These are phyloP conservation scores for Syzygium oleosum DNA, from an alignment of 345 rosid genomes.

Conservation along the genomic window DNA sequence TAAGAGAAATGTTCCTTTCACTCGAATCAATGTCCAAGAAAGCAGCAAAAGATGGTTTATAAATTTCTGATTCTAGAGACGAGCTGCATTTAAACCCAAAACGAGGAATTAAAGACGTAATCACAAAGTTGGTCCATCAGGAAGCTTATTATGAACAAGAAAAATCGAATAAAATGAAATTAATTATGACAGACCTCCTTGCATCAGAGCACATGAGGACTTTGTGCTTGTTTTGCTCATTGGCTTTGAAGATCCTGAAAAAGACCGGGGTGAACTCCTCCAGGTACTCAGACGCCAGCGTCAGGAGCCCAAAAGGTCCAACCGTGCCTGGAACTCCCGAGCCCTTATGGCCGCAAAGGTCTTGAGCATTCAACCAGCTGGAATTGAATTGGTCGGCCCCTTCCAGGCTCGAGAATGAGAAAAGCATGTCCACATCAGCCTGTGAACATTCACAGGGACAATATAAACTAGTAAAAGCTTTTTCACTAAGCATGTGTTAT, in stretches of 20 bases:
- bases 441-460: not conserved
- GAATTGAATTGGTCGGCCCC: too few relatives aligned
- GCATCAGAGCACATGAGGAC: conserved; percentile 87
- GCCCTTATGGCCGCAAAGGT: conserved; percentile 42
- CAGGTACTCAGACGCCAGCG: conserved; percentile 51
- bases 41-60: conserved; percentile 68
- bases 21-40: conserved; percentile 48
- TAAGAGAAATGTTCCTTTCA: conserved; percentile 43
- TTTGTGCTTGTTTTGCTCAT: conserved; percentile 6
- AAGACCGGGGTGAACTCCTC: conserved; percentile 77
- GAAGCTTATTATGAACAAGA: not conserved
- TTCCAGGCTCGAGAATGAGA: too few relatives aligned
- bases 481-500: not conserved
- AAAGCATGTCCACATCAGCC: not conserved
- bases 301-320: conserved; percentile 82
- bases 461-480: not conserved
- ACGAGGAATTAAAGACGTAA: not conserved
- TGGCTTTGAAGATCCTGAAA: conserved; percentile 58
- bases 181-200: conserved; percentile 27
- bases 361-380: conserved; percentile 35
- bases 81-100: conserved; percentile 24
- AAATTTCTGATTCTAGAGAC: conserved; percentile 23
- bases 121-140: too few relatives aligned
- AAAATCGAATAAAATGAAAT: not conserved
- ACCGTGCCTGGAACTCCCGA: conserved; percentile 44